Base-by-base conservation (phyloP, 225 moss, liverwort and hornwort genomes). In the Ulota crispa region DNA sequence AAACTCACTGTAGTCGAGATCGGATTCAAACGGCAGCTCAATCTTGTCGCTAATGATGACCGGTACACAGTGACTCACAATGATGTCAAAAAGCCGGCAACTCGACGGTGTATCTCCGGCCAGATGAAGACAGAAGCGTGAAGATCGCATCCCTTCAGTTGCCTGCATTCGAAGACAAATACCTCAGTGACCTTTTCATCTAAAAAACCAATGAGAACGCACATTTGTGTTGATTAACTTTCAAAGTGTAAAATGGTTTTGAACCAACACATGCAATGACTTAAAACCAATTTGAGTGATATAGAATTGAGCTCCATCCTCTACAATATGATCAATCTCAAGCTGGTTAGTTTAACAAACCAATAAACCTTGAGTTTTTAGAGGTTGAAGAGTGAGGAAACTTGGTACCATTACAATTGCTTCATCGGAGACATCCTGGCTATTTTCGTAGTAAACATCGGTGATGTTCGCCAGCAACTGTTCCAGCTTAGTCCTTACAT, bases 41-140 rank as follows among this genome's bases (percentile, higher is more conserved):
- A 96, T 91, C 74, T 81, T 92, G 80, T 96, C 94, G 59, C 94
- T 96, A 63, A 96, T 76, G 15, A 93, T 93, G 43, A 96, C 94
- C 54, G 96, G 96, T 26, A 96, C 89, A 68, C 96, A 96, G 72
- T 94, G 96, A 81, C 89, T 96, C 13, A 86, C 96, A 45, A 93
- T 93, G 28, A 91, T 93, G 85, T 96, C 96, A 41, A 94, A 96
- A 39, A 96, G 82, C 65, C 96, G 92, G 75, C 93, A 93, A 26
- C 94, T 94, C 10, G 96, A 96, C 45, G 96, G 96, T 18, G 96
- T 96, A 78, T 96, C 96, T 45, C 96, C 96, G 18, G 96, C 96
- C 64, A 92, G 93, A 81, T 96, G 80, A 50, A 96, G 82, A 74
- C 96, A 96, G 78, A 89, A 96, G 64, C 84, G 86, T 30, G 96